Percentiles rank a stretch among this genome's conserved stretches.
Evolutionary conservation across 352 stramenopile species (phyloP).

Genomic region (Globisporangium splendens): DNA sequence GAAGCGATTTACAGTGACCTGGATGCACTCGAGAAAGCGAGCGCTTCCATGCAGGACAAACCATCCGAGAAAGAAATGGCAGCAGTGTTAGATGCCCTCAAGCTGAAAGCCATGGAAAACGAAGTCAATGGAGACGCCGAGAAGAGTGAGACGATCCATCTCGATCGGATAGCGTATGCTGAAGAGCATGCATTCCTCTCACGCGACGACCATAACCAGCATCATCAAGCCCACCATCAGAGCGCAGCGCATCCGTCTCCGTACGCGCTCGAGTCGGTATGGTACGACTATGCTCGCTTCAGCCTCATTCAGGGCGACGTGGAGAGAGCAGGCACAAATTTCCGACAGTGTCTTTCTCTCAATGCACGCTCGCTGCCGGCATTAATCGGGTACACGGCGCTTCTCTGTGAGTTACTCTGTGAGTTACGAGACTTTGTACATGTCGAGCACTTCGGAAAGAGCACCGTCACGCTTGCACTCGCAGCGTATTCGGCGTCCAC

Average conservation of each 20-base stretch:
- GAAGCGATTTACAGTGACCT: constrained; percentile 48
- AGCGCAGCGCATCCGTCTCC: constrained; percentile 13
- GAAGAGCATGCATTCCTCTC: constrained; percentile 27
- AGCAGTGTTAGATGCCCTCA: constrained; percentile 29
- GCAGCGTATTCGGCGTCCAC: constrained; percentile 15
- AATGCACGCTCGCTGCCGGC: constrained; percentile 33
- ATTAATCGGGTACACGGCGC: constrained; percentile 44
- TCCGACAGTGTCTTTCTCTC: constrained; percentile 58
- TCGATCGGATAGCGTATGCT: constrained; percentile 59
- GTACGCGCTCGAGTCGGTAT: constrained; percentile 28
- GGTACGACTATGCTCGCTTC: constrained; percentile 68
- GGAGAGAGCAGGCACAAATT: constrained; percentile 48
- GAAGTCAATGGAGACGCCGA: constrained; percentile 63
- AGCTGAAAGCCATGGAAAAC: constrained; percentile 59
- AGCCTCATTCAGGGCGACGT: constrained; percentile 41
- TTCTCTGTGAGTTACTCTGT: too few relatives aligned
- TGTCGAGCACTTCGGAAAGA: constrained; percentile 43
- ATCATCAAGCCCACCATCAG: constrained; percentile 8
- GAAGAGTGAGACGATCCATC: constrained; percentile 59
- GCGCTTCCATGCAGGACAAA: constrained; percentile 15
- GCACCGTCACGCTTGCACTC: constrained; percentile 24
- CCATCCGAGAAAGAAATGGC: constrained; percentile 24
- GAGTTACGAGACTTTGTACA: constrained; percentile 47
- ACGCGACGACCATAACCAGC: background rate
- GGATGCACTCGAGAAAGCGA: constrained; percentile 31